Evolutionary conservation across 2,329 filamentous ascomycete species (phyloP).

Genomic region (Ophiostoma himal-ulmi): DNA sequence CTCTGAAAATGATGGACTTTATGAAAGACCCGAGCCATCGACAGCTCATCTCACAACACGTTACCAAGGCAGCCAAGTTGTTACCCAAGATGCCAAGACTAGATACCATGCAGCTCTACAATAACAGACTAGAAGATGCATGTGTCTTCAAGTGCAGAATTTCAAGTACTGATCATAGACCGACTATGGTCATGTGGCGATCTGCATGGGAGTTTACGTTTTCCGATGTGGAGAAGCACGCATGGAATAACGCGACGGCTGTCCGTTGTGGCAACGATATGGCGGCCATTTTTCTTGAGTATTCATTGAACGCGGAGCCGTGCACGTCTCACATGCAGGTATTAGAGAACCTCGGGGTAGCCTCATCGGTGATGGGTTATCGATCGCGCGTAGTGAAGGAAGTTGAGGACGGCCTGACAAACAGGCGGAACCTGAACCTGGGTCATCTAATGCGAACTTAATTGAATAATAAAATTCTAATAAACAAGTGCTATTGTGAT

Average conservation of each 20-base stretch:
- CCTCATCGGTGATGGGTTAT: not conserved
- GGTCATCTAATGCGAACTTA: no score
- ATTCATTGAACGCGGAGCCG: not conserved
- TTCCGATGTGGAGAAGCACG: not conserved
- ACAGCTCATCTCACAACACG: not conserved
- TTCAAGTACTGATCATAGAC: not conserved
- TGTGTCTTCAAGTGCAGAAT: not conserved
- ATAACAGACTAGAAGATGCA: not conserved
- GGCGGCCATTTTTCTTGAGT: not conserved
- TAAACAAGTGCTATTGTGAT: not conserved
- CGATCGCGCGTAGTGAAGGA: not conserved
- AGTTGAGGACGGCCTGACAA: not conserved
- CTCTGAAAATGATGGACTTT: not conserved
- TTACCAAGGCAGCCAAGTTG: not conserved
- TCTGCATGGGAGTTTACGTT: not conserved
- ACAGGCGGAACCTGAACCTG: no score
- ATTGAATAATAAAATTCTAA: not conserved
- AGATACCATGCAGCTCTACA: not conserved
- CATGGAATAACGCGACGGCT: not conserved
- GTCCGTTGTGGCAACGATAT: not conserved
- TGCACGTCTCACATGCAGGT: not conserved
- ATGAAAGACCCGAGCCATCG: not conserved
- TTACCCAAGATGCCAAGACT: not conserved
- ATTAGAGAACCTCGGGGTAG: not conserved
- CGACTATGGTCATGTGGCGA: not conserved